Evolutionary conservation across 345 rosid genomes (phyloP).

Genomic region (Microthlaspi erraticum): DNA sequence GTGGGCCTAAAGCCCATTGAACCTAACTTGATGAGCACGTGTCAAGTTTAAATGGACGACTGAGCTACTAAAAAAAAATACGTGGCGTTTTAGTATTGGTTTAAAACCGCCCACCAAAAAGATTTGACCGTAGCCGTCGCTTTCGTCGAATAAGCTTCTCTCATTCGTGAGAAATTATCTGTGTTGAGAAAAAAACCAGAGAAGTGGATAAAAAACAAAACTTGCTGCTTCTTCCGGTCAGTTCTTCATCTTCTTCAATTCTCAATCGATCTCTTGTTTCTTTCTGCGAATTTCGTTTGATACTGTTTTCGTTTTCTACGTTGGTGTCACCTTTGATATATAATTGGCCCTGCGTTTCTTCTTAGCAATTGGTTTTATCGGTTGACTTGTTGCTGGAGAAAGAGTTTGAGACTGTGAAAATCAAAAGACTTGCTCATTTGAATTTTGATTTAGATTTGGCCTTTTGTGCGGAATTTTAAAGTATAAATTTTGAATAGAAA

Average conservation of each 20-base stretch:
- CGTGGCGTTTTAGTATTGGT: background rate
- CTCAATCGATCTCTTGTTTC: slow-evolving; percentile 1
- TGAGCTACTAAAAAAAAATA: background rate
- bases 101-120: slow-evolving; percentile 14
- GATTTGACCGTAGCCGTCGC: too few relatives aligned
- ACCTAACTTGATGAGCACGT: slow-evolving; percentile 11
- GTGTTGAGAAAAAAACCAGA: background rate
- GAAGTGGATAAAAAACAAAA: background rate
- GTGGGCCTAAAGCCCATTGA: slow-evolving; percentile 34
- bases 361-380: too few relatives aligned
- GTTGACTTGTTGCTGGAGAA: too few relatives aligned
- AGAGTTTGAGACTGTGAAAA: too few relatives aligned
- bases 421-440: too few relatives aligned
- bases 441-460: too few relatives aligned
- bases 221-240: slow-evolving; percentile 1
- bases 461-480: too few relatives aligned
- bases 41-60: background rate
- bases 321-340: background rate
- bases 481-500: too few relatives aligned
- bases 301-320: background rate
- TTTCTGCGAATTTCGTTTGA: background rate
- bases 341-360: too few relatives aligned
- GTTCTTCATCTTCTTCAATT: slow-evolving; percentile 2
- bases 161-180: background rate
- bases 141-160: slow-evolving; percentile 2